These are phyloP conservation scores for Murraya paniculata DNA, from an alignment of 345 rosid genomes.

Conservation along the genomic window DNA sequence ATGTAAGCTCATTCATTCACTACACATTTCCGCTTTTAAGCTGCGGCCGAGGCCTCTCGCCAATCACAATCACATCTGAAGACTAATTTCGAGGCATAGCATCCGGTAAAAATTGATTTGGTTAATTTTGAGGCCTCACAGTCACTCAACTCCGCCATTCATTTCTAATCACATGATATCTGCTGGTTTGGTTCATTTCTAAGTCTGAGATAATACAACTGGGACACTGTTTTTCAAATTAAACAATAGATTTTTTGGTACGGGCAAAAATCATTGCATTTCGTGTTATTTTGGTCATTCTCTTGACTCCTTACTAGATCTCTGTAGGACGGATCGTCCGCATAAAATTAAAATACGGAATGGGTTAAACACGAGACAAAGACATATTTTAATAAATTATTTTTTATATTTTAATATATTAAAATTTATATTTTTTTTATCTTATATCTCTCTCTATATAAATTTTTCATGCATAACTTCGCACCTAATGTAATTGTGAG, in stretches of 20 bases:
- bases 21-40: neutral
- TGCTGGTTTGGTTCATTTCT: neutral
- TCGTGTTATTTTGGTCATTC: neutral
- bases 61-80: neutral
- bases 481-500: no score
- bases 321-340: no score
- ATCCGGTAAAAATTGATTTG: neutral
- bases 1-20: neutral
- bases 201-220: neutral
- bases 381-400: no score
- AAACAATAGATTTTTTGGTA: neutral
- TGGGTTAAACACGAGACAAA: no score
- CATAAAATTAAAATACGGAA: no score
- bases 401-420: no score
- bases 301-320: neutral
- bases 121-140: neutral
- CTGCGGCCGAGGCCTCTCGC: neutral
- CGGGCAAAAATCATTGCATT: neutral
- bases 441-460: no score
- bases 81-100: neutral
- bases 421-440: no score
- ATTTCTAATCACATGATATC: conserved; percentile 2
- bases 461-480: no score
- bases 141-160: neutral
- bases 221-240: neutral